Evolutionary conservation across 2,329 filamentous ascomycete genomes (phyloP).

Genomic region (Ophiostoma ulmi): DNA sequence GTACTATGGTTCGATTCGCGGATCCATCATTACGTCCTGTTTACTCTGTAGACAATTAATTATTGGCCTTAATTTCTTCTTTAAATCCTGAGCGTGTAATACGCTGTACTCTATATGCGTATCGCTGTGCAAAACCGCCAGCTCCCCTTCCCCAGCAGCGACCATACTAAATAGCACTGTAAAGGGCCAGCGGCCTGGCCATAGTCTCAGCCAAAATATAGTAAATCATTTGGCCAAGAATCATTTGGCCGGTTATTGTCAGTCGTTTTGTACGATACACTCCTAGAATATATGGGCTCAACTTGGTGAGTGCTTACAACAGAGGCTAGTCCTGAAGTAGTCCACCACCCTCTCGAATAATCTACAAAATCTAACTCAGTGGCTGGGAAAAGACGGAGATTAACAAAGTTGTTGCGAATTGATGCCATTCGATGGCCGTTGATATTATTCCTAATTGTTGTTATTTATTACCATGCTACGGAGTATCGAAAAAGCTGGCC

Average conservation of each 20-base stretch:
- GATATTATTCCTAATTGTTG: not conserved
- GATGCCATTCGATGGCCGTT: not conserved
- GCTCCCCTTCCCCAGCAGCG: not conserved
- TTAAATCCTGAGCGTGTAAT: not conserved
- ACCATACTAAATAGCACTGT: not conserved
- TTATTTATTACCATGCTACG: not conserved
- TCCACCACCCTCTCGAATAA: not conserved
- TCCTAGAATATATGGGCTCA: not conserved
- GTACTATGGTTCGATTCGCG: not conserved
- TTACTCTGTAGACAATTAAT: not conserved
- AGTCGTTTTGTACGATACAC: not conserved
- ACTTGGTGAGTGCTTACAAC: not conserved
- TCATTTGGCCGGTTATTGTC: not conserved
- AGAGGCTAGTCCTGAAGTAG: not conserved
- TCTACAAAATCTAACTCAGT: not conserved
- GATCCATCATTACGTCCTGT: not conserved
- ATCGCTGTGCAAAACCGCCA: not conserved
- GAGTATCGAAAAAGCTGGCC: not conserved
- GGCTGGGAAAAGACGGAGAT: not conserved
- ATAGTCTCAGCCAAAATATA: not conserved
- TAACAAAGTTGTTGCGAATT: not conserved
- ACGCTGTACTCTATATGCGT: constrained; percentile 1
- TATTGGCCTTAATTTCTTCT: not conserved
- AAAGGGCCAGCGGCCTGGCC: not conserved
- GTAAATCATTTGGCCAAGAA: not conserved